These are phyloP conservation scores for Rutstroemia sp. DNA, from an alignment of 2,329 filamentous ascomycete genomes.

Conservation along the genomic window DNA sequence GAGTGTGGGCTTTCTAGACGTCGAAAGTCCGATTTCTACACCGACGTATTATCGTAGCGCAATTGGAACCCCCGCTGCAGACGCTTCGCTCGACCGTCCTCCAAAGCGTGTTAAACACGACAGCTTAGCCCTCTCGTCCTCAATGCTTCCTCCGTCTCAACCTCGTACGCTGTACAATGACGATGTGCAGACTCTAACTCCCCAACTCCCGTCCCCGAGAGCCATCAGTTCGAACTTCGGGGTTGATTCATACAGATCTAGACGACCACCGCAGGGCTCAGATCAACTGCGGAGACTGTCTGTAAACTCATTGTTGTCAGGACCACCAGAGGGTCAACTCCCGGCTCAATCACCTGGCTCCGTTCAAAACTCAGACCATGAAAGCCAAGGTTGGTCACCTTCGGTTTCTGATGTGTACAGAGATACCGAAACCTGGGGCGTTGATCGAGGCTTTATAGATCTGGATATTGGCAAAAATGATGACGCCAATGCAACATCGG, in stretches of 20 bases:
- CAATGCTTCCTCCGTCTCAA: slow-evolving; percentile 2
- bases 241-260: background rate
- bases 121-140: background rate
- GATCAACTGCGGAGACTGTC: slow-evolving; percentile 47
- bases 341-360: background rate
- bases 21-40: slow-evolving; percentile 15
- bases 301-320: slow-evolving; percentile 56
- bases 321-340: slow-evolving; percentile 32
- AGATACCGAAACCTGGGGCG: slow-evolving; percentile 52
- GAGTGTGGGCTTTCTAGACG: slow-evolving; percentile 9
- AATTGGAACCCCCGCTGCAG: slow-evolving; percentile 7
- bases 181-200: background rate
- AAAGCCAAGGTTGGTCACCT: slow-evolving; percentile 3
- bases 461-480: slow-evolving; percentile 65
- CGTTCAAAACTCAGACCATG: background rate
- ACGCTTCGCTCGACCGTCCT: slow-evolving; percentile 11
- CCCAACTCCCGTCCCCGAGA: too few relatives aligned
- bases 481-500: slow-evolving; percentile 58
- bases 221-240: too few relatives aligned
- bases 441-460: slow-evolving; percentile 64
- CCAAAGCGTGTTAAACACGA: slow-evolving; percentile 19
- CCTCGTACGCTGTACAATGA: background rate
- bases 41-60: slow-evolving; percentile 11
- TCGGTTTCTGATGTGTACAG: slow-evolving; percentile 19
- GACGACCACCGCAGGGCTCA: background rate